Conservation (phyloP, 1,284 basidiomycete species). For the Inonotus obliquus region DNA sequence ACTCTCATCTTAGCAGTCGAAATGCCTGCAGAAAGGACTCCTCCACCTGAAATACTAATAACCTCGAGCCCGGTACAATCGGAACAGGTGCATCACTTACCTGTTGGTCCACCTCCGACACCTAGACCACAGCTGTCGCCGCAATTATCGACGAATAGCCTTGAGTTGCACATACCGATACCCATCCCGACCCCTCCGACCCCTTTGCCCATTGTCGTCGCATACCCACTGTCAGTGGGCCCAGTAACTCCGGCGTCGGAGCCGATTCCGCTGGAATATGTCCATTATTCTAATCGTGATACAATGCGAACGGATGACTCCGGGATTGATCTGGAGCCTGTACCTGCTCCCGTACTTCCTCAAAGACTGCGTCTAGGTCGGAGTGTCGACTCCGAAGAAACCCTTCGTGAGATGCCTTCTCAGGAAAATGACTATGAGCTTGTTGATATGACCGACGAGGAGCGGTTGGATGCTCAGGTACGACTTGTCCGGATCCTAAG, state of each 20-base stretch:
- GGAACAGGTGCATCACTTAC: background rate
- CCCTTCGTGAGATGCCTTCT: background rate
- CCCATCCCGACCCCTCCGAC: slow-evolving; percentile 13
- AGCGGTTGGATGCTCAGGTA: slow-evolving; percentile 1
- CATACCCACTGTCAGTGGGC: slow-evolving; percentile 1
- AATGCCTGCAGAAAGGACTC: background rate
- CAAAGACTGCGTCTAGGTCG: background rate
- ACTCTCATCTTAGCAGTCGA: background rate
- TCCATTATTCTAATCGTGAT: background rate
- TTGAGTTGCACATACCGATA: slow-evolving; percentile 13
- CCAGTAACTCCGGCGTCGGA: background rate
- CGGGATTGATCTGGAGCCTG: slow-evolving; percentile 5
- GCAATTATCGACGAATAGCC: background rate
- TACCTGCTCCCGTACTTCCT: background rate
- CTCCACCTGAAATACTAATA: background rate
- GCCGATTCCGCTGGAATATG: background rate
- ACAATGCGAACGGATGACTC: background rate
- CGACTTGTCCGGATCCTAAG: background rate
- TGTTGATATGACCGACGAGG: slow-evolving; percentile 1
- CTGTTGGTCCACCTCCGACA: background rate
- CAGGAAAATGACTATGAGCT: slow-evolving; percentile 1
- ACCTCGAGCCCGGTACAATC: background rate
- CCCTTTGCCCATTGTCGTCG: slow-evolving; percentile 9
- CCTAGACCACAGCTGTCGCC: background rate
- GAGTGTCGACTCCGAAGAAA: background rate